phyloP scores from a whole-genome alignment of 805 yeast genomes.

The Saccharomyces kudriavzevii region DNA sequence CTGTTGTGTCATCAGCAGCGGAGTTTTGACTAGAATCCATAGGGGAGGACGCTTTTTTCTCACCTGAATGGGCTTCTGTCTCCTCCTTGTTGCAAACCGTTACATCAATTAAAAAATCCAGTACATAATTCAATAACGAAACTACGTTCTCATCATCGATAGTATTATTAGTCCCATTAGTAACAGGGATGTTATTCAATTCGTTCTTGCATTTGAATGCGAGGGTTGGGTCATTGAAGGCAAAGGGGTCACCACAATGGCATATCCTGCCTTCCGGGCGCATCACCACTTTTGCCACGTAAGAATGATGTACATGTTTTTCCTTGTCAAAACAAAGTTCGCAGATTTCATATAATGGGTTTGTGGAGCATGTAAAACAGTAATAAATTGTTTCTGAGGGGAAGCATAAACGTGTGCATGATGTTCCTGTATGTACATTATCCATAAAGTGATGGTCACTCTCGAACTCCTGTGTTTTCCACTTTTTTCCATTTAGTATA shows the following conservation, averaged over 20 bases:
- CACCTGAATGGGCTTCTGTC: background rate
- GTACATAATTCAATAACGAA: constrained; percentile 12
- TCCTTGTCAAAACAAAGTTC: constrained; percentile 62
- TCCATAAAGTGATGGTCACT: background rate
- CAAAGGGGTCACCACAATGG: constrained; percentile 27
- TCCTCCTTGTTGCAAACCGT: constrained; percentile 8
- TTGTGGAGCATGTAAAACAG: constrained; percentile 28
- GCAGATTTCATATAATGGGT: constrained; percentile 43
- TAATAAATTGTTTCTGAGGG: constrained; percentile 26
- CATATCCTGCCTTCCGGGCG: constrained; percentile 29
- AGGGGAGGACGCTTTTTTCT: background rate
- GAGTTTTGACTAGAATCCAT: background rate
- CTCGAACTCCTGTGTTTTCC: constrained; percentile 10
- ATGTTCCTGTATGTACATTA: constrained; percentile 18
- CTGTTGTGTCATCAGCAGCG: background rate
- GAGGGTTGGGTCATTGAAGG: constrained; percentile 14
- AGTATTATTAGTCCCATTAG: background rate
- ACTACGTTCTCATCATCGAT: constrained; percentile 7
- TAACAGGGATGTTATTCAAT: constrained; percentile 10
- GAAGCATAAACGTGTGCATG: constrained; percentile 23
- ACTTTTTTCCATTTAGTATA: constrained; percentile 8
- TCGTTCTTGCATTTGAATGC: constrained; percentile 17
- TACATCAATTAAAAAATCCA: constrained; percentile 24
- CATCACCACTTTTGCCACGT: constrained; percentile 20
- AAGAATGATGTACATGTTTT: constrained; percentile 58